A percentile compares a stretch with the other conserved stretches of the same genome.
These are phyloP conservation scores for Agaricus bisporus DNA, from an alignment of 768 basidiomycete genomes.

Conservation along the genomic window DNA sequence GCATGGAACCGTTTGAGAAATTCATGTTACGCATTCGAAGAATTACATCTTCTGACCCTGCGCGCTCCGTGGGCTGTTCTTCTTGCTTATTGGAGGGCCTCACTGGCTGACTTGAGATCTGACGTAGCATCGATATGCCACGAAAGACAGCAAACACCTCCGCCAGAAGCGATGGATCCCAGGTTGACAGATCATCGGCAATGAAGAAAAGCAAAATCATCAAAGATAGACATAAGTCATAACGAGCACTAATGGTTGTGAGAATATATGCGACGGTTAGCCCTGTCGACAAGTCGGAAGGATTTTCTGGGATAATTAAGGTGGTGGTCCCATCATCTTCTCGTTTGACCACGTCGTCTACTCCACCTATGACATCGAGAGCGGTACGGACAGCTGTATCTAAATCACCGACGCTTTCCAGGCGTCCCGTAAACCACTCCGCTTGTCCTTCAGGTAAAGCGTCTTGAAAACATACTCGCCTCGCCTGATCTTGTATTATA, in stretches of 20 bases:
- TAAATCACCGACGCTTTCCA: conserved; percentile 52
- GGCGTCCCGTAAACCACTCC: conserved; percentile 54
- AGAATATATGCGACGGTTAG: conserved; percentile 58
- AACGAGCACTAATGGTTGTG: conserved; percentile 63
- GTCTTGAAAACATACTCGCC: conserved; percentile 45
- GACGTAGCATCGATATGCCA: conserved; percentile 68
- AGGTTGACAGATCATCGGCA: conserved; percentile 51
- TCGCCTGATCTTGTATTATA: conserved; percentile 62
- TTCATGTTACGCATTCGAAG: conserved; percentile 70
- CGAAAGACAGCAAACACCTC: conserved; percentile 78
- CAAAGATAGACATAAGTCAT: conserved; percentile 65
- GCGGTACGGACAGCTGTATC: conserved; percentile 48
- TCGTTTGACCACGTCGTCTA: conserved; percentile 64
- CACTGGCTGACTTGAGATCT: conserved; percentile 54
- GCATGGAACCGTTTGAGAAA: conserved; percentile 44
- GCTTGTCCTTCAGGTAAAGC: conserved; percentile 53
- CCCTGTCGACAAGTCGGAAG: conserved; percentile 57
- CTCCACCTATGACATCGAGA: conserved; percentile 67
- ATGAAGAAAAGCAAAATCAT: conserved; percentile 68
- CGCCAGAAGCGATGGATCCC: conserved; percentile 60
- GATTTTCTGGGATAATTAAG: conserved; percentile 39
- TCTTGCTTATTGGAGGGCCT: conserved; percentile 17
- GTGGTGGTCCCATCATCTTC: conserved; percentile 69
- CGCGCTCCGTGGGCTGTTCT: conserved; percentile 6
- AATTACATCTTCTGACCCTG: conserved; percentile 51